Base-by-base conservation (phyloP, 306 rosid species). In the Quercus variabilis region DNA sequence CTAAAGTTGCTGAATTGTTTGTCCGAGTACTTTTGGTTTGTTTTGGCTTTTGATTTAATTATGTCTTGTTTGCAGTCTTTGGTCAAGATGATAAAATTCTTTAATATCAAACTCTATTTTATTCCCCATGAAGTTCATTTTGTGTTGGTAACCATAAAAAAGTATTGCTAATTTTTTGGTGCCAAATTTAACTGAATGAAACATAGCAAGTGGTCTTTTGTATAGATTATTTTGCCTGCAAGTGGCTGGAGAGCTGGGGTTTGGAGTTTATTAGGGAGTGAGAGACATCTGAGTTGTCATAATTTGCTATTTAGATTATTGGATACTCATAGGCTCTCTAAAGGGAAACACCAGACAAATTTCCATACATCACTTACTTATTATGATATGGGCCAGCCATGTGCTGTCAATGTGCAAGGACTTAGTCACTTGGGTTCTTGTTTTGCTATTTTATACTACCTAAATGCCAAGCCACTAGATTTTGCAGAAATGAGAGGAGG, bases 161-260 rank as follows among this genome's bases (percentile, higher is more conserved):
- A 41, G 11, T 6, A 5, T 41, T 20, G n/a, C 20, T 57, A 9
- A 57, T 30, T 30, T 57, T 57, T 41, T 6, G 28, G 14, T 57
- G 25, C 25, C 88, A 82, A 77, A 77, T 82, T 82, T 88, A 70
- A 82, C 72, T 86, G 82, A 79, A 20, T 60, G 81, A 78, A 85
- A 60, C 67, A 82, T 74, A 55, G 64, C 73, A 77, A 35, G 79
- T 84, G 86, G 88, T 87, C 82, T 79, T 83, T 78, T 41, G 68
- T 79, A 3, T 30, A 60, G 78, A 73, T 56, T 80, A 38, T 79
- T 77, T 78, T 71, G 79, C 74, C 69, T 84, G 87, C 88, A 85
- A 85, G 81, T 85, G 85, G 21, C 68, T 38, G 78, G 43, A 79
- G 83, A 74, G 88, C 86, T 81, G 46, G 84, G 85, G 82, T 84